Percentiles rank a stretch among this genome's conserved stretches.
Conservation (phyloP, 805 yeast genomes). For the Candida suzukii region DNA sequence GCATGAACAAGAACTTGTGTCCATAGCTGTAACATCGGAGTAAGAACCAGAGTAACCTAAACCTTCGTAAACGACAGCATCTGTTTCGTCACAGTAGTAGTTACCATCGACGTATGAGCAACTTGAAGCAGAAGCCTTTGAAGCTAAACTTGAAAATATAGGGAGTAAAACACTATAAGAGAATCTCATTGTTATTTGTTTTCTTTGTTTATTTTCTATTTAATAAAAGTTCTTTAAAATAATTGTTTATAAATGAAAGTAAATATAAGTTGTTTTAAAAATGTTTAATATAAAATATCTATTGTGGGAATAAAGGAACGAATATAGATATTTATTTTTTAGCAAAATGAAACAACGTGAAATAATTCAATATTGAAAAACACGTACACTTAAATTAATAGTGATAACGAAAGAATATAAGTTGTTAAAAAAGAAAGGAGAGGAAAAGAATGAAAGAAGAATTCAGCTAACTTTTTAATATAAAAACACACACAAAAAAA, state of each 20-base stretch:
- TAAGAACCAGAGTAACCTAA: constrained; percentile 83
- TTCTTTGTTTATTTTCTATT: background rate
- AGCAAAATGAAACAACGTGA: too few relatives aligned
- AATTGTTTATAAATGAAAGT: background rate
- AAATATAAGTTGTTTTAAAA: background rate
- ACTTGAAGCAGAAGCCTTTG: constrained; percentile 19
- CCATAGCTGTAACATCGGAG: constrained; percentile 68
- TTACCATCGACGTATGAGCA: constrained; percentile 49
- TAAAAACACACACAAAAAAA: too few relatives aligned
- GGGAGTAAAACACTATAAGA: constrained; percentile 14
- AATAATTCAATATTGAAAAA: too few relatives aligned
- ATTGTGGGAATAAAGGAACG: background rate
- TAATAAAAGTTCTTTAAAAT: too few relatives aligned
- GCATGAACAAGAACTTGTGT: constrained; percentile 55
- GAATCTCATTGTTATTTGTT: constrained; percentile 11
- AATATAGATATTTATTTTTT: background rate
- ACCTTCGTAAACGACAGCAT: constrained; percentile 46
- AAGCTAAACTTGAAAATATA: constrained; percentile 14
- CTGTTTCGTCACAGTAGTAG: constrained; percentile 72
- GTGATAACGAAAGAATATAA: too few relatives aligned
- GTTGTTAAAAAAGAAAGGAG: too few relatives aligned
- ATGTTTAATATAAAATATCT: background rate
- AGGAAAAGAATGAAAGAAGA: too few relatives aligned
- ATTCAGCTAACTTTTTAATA: too few relatives aligned
- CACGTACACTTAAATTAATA: too few relatives aligned